Evolutionary conservation across 2,329 filamentous ascomycete genomes (phyloP), one percentile per base, ranked within the genome.

Genomic region (Stagonosporopsis tanaceti): DNA sequence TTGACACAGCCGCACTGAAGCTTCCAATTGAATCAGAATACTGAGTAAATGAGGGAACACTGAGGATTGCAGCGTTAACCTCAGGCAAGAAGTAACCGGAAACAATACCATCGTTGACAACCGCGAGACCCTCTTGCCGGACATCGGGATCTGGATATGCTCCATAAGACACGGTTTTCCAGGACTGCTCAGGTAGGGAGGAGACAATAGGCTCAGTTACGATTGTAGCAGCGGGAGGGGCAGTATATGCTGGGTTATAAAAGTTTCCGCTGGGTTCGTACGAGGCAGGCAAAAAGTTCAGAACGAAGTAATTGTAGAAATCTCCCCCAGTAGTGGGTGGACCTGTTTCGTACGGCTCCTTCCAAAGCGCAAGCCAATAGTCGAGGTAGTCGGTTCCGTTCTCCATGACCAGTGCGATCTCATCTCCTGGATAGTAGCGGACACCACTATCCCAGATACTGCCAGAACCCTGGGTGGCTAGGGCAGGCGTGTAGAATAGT

Each of bases 271-370:
- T 28, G 6, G 27, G 27, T 11, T 28, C 27, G 4, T 28, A 11
- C 9, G 27, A 28, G 27, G 27, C 27, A 28, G 27, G 27, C 27
- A 28, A 11, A 28, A 28, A 28, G 27, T 28, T 28, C 9, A 28
- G 9, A 4, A 28, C 27, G 9, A 28, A 28, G 27, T 28, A 79
- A 53, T 80, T 79, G 67, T 78, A 81, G 48, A 79, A 78, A 55
- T 80, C 78, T 1, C 77, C 77, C 1, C 72, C 77, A 2, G 76
- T 80, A 4, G 69, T 73, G 1, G 81, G 59, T 1, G 76, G 74
- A 1, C 64, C 67, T 2, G 65, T 67, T 7, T 61, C 32, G 9
- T 61, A 57, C 6, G 59, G 51, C 30, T 68, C 59, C 40, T 61
- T 68, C 48, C 68, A 71, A 40, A 59, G 57, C 56, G 61, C 69